Percentiles rank a stretch among this genome's conserved stretches.
These are phyloP conservation scores for Lithohypha guttulata DNA, from an alignment of 2,329 filamentous ascomycete species.

Conservation along the genomic window DNA sequence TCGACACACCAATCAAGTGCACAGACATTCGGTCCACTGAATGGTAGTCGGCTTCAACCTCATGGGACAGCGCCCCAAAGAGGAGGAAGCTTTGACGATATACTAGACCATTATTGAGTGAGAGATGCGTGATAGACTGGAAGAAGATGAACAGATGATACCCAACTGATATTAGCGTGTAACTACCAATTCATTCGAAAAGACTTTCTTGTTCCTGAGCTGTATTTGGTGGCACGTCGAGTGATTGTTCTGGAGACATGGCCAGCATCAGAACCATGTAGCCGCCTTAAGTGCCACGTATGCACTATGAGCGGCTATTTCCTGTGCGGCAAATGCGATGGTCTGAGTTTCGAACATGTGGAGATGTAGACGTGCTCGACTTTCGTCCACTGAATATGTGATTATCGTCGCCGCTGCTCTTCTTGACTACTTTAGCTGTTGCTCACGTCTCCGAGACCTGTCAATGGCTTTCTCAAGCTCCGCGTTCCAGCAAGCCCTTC, in stretches of 20 bases:
- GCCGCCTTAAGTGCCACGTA: too few relatives aligned
- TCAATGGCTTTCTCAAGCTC: slow-evolving; percentile 13
- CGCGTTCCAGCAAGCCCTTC: slow-evolving; percentile 16
- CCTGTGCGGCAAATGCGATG: too few relatives aligned
- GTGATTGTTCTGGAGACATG: too few relatives aligned
- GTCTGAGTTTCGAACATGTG: too few relatives aligned
- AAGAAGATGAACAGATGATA: slow-evolving; percentile 3
- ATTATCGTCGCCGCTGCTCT: too few relatives aligned
- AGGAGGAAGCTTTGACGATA: slow-evolving; percentile 18
- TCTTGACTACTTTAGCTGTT: too few relatives aligned
- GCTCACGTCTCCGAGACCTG: neutral
- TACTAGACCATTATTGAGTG: slow-evolving; percentile 20
- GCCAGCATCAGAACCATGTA: too few relatives aligned
- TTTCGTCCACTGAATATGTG: too few relatives aligned
- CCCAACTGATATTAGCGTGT: slow-evolving; percentile 1
- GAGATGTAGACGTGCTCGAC: too few relatives aligned
- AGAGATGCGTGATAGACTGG: neutral
- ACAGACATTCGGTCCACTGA: neutral
- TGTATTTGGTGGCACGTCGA: too few relatives aligned
- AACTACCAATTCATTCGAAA: too few relatives aligned
- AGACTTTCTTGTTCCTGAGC: too few relatives aligned
- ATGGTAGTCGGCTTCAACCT: neutral
- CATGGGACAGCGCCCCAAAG: slow-evolving; percentile 1
- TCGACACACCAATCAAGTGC: neutral
- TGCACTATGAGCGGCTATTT: neutral